Base-by-base conservation (phyloP, 73 alveolate genomes). In the Paramecium primaurelia region DNA sequence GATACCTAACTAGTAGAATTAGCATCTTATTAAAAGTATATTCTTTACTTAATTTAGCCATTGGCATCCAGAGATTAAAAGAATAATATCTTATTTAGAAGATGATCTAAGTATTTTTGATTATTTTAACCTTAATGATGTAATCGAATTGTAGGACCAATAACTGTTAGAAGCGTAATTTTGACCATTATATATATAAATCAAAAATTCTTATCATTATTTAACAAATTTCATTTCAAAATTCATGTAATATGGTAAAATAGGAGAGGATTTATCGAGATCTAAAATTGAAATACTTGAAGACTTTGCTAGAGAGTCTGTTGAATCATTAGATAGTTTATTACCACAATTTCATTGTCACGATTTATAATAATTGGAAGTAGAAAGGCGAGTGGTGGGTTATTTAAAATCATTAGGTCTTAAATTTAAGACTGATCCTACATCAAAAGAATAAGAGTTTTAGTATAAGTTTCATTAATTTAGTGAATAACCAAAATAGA, bases 71-170 rank as follows among this genome's bases (percentile, higher is more conserved):
- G 91, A 80, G 16, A 80, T 80, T 26, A 45, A 42, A 16, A 42
- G 32, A 47, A 80, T 80, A 18, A 42, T 80, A 34, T 26, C 58
- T n/a, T 80, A 80, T 80, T 20, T 80, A 25, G 37, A 80, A 1
- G 91, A 80, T 49, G 91, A 80, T 20, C n/a, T 80, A 80, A 26
- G 44, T 32, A 45, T 45, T 10, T 80, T 80, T n/a, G 91, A 80
- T 80, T 80, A 80, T 80, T 44, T 80, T 30, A 75, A 75, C 16
- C 59, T 75, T 1, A 36, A 75, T 6, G 88, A 75, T 20, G 38
- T 75, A 36, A 26, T 38, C 8, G 88, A 75, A 25, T 38, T 75
- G 22, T 30, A 34, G 2, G 88, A 75, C 28, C 42, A 75, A 36
- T 38, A 75, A 20, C 40, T 75, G 28, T 38, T 75, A 11, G 88